These are phyloP conservation scores for Rubus parviflorus DNA, from an alignment of 306 rosid genomes.

Conservation along the genomic window DNA sequence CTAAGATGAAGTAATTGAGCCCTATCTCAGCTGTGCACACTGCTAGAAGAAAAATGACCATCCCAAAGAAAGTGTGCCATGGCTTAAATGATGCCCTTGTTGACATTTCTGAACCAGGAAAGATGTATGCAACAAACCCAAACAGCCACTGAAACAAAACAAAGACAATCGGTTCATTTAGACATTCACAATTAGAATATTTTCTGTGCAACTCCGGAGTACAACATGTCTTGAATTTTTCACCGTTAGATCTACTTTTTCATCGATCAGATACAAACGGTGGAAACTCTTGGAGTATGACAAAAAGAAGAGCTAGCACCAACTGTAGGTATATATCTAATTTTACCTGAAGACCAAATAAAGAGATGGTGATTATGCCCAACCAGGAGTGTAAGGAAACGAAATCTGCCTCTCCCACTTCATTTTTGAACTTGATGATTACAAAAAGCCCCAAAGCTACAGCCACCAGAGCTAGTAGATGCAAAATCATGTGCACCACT, in stretches of 20 bases:
- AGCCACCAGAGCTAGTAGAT: constrained; percentile 49
- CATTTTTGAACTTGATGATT: constrained; percentile 48
- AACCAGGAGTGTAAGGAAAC: constrained; percentile 72
- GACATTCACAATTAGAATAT: too few species aligned
- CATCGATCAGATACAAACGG: not conserved
- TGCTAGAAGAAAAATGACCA: constrained; percentile 49
- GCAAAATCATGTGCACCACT: constrained; percentile 51
- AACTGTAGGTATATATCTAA: not conserved
- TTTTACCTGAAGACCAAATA: constrained; percentile 58
- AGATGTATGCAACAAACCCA: constrained; percentile 45
- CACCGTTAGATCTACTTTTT: not conserved
- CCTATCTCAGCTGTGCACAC: constrained; percentile 52
- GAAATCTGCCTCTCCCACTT: constrained; percentile 21
- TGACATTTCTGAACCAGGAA: constrained; percentile 52
- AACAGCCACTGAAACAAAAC: constrained; percentile 41
- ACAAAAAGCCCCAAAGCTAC: constrained; percentile 48
- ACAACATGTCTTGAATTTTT: too few species aligned
- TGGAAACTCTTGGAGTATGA: not conserved
- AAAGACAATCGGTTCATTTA: not conserved
- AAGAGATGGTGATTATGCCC: constrained; percentile 54
- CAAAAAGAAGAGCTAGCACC: not conserved
- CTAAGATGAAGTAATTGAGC: not conserved
- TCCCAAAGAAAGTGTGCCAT: constrained; percentile 68
- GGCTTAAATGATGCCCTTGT: constrained; percentile 47
- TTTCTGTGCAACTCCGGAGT: too few species aligned